These are phyloP conservation scores for Penicillium psychrosexuale DNA, from an alignment of 2,329 filamentous ascomycete species.

Conservation along the genomic window DNA sequence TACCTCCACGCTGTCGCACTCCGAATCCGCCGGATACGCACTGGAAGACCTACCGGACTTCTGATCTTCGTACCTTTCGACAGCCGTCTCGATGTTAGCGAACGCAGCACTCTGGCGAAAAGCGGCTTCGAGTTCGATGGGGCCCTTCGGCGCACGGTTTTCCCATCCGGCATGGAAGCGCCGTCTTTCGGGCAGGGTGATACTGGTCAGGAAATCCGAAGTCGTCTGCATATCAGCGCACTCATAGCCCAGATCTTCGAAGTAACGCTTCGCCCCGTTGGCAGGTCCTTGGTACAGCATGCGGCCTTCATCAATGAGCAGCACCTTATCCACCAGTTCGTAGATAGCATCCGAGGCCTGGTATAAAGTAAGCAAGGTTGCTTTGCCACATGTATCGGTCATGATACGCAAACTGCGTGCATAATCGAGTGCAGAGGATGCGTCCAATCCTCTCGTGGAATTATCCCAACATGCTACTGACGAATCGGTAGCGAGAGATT, in stretches of 20 bases:
- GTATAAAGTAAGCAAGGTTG: slow-evolving; percentile 65
- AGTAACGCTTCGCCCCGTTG: slow-evolving; percentile 57
- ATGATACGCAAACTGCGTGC: slow-evolving; percentile 63
- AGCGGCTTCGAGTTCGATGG: slow-evolving; percentile 63
- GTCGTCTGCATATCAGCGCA: slow-evolving; percentile 61
- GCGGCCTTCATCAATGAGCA: slow-evolving; percentile 67
- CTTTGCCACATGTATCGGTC: slow-evolving; percentile 67
- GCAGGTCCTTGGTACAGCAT: slow-evolving; percentile 61
- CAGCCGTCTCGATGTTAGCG: slow-evolving; percentile 55
- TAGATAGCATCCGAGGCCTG: slow-evolving; percentile 65
- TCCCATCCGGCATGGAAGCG: slow-evolving; percentile 62
- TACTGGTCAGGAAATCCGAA: slow-evolving; percentile 68
- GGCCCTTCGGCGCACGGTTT: slow-evolving; percentile 59
- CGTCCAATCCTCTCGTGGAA: slow-evolving; percentile 68
- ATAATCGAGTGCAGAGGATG: slow-evolving; percentile 70
- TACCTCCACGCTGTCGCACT: slow-evolving; percentile 29
- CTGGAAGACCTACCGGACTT: slow-evolving; percentile 36
- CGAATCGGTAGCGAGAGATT: slow-evolving; percentile 66
- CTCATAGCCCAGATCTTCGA: slow-evolving; percentile 60
- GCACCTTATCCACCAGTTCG: slow-evolving; percentile 68
- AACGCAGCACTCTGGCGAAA: slow-evolving; percentile 62
- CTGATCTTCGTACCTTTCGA: slow-evolving; percentile 55
- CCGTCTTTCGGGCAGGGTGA: slow-evolving; percentile 67
- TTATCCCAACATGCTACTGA: slow-evolving; percentile 74
- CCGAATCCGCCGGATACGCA: slow-evolving; percentile 46